Evolutionary conservation across 2,329 filamentous ascomycete species (phyloP).

Genomic region (Metarhizium robertsii): DNA sequence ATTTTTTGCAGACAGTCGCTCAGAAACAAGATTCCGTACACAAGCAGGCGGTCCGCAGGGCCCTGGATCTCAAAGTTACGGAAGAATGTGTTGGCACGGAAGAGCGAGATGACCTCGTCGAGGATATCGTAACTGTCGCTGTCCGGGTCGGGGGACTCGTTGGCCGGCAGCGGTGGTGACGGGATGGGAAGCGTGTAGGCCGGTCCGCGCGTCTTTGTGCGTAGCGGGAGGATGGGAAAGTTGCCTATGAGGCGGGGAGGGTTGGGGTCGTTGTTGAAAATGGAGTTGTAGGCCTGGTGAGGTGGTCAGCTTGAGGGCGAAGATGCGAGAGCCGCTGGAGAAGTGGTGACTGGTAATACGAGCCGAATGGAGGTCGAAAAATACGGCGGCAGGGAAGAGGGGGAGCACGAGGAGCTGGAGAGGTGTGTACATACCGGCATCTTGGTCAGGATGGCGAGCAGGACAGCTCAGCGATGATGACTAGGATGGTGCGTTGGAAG

Average conservation of each 20-base stretch:
- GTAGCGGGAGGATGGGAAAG: conserved; percentile 88
- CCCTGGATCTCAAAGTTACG: conserved; percentile 99
- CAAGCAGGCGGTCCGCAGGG: conserved; percentile 83
- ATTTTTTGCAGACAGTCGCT: conserved; percentile 87
- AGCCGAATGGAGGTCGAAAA: background rate
- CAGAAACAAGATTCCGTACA: conserved; percentile 94
- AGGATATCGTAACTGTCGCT: conserved; percentile 92
- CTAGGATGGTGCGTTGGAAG: conserved; percentile 1
- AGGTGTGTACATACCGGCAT: conserved; percentile 34
- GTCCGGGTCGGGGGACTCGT: conserved; percentile 67
- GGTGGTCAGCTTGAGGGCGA: conserved; percentile 5
- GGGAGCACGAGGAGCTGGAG: conserved; percentile 1
- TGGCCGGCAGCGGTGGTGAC: conserved; percentile 45
- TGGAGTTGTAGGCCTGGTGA: conserved; percentile 85
- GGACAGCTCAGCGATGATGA: conserved; percentile 14
- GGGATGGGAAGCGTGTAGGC: conserved; percentile 70
- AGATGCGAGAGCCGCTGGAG: background rate
- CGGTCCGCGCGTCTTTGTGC: conserved; percentile 90
- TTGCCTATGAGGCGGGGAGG: conserved; percentile 62
- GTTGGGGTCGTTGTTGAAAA: conserved; percentile 80
- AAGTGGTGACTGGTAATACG: background rate
- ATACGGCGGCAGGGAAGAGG: background rate
- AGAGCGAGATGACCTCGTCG: conserved; percentile 85
- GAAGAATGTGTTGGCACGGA: conserved; percentile 98
- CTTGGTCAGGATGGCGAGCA: conserved; percentile 22